phyloP scores from a whole-genome alignment of 2,329 filamentous ascomycete species.

The Neodidymelliopsis sp. region DNA sequence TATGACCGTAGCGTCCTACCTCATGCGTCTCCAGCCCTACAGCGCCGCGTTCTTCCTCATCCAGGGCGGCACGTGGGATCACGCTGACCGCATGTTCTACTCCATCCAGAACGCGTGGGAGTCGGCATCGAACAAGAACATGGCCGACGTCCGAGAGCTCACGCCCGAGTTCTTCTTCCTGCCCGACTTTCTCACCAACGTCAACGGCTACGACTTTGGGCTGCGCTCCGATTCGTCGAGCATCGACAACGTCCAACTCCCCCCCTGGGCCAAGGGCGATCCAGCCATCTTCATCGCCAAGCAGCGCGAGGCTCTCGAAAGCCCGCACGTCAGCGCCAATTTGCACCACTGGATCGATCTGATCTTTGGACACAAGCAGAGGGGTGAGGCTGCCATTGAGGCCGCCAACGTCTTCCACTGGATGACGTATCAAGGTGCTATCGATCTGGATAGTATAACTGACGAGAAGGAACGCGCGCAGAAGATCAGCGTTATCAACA shows the following conservation, averaged over 20 bases:
- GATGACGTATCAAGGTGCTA: constrained; percentile 92
- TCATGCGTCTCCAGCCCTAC: constrained; percentile 94
- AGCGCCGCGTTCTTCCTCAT: constrained; percentile 94
- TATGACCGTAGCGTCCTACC: constrained; percentile 97
- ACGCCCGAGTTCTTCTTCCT: constrained; percentile 98
- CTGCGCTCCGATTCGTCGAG: constrained; percentile 78
- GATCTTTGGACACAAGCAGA: constrained; percentile 92
- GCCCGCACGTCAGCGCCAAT: constrained; percentile 87
- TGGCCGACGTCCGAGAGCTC: constrained; percentile 91
- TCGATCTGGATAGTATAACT: constrained; percentile 87
- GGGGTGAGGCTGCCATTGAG: constrained; percentile 89
- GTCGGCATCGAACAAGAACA: constrained; percentile 87
- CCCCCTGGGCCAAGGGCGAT: constrained; percentile 95
- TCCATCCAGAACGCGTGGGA: constrained; percentile 91
- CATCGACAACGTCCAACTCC: constrained; percentile 88
- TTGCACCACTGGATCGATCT: constrained; percentile 96
- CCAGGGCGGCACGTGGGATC: constrained; percentile 95
- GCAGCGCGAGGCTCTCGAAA: constrained; percentile 94
- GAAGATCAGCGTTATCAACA: constrained; percentile 96
- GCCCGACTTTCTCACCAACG: constrained; percentile 92
- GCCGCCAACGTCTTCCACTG: constrained; percentile 96
- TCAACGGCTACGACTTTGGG: constrained; percentile 95
- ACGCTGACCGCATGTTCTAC: constrained; percentile 93
- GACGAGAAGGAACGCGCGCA: constrained; percentile 87
- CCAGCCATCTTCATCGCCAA: constrained; percentile 95